Evolutionary conservation across 345 rosid genomes (phyloP).

Genomic region (Laguncularia racemosa): DNA sequence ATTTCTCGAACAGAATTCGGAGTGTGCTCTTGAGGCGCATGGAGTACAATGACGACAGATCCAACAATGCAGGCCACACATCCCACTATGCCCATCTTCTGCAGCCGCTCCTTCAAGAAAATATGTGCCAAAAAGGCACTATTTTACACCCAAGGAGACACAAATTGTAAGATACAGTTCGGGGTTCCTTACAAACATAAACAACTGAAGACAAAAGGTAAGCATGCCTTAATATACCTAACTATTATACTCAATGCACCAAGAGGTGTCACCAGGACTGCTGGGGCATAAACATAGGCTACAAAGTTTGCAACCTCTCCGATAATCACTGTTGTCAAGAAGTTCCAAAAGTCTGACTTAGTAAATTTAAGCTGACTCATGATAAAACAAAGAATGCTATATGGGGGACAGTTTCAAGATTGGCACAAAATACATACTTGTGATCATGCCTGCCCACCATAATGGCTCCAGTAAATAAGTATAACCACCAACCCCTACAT

Average conservation of each 20-base stretch:
- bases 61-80: conserved; percentile 87
- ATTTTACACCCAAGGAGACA: conserved; percentile 8
- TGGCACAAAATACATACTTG: conserved; percentile 38
- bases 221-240: conserved; percentile 32
- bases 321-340: conserved; percentile 43
- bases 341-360: too few species aligned
- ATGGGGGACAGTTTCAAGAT: neutral
- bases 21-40: conserved; percentile 85
- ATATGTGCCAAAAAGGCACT: conserved; percentile 92
- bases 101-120: conserved; percentile 65
- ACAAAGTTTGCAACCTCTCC: conserved; percentile 93
- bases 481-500: conserved; percentile 80
- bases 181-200: too few species aligned
- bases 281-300: conserved; percentile 93
- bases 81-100: conserved; percentile 73
- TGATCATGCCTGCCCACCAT: conserved; percentile 94
- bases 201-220: neutral
- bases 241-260: conserved; percentile 86
- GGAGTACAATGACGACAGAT: conserved; percentile 77
- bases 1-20: conserved; percentile 70
- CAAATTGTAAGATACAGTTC: too few species aligned
- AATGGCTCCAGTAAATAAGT: conserved; percentile 86
- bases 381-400: neutral
- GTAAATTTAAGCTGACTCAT: too few species aligned
- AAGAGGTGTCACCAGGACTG: conserved; percentile 87